Base-by-base conservation (phyloP, 192 early-diverging fungal genomes). In the Coemansia sp. region DNA sequence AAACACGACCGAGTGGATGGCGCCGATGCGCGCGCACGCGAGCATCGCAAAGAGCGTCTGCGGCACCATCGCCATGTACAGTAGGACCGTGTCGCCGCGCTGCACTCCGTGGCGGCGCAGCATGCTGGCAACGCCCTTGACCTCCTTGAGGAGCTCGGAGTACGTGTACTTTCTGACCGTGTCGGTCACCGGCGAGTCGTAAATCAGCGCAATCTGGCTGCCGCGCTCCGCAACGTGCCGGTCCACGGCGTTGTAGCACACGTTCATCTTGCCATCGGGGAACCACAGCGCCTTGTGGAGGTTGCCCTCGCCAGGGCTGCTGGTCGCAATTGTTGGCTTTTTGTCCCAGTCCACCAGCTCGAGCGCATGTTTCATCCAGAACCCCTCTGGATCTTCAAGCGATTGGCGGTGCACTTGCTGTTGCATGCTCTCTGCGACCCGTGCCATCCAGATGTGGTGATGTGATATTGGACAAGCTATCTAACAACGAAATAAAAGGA, bases 61-160 rank as follows among this genome's bases (percentile, higher is more conserved):
- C 10, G 87, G 86, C 6, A 93, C 83, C 89, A 91, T 89, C 21
- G 89, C 87, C 89, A 91, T 91, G 77, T 91, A 94, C 21, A 95
- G 81, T 32, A 94, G 58, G 5, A 92, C 91, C 5, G 81, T 86
- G 56, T 91, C 87, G 19, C 94, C 91, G 23, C 84, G 82, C 28
- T 29, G 60, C 5, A 92, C 81, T 19, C 83, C 88, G 46, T 89
- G 73, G 10, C 68, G 66, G 8, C 64, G 60, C 31, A 94, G 71
- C 24, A 91, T 83, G 7, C 77, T 81, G 10, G 92, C 86, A 24
- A 91, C 81, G 4, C 64, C 73, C 51, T 88, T 74, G 16, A 95
- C 90, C 14, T 86, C 66, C 6, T 84, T 69, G 59, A 88, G 63
- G 27, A 92, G 80, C 68, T 95, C 83, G 27, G 14, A 50, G 60